These are phyloP conservation scores for Entelexis sorbosivorans DNA, from an alignment of 1,139 yeast species.

Conservation along the genomic window DNA sequence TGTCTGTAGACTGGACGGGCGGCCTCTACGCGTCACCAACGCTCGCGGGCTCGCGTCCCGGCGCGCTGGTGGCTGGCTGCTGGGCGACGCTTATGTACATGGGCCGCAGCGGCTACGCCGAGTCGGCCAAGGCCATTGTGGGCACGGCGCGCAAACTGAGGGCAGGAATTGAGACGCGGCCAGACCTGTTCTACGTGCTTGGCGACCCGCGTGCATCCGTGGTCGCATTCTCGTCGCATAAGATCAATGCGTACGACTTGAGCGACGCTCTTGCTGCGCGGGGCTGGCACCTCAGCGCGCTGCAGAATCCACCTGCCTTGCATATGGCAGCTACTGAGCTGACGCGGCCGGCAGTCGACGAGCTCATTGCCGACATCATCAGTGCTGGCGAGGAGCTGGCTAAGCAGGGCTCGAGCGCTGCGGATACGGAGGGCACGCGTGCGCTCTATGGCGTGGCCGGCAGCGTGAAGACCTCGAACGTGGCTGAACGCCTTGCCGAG, in stretches of 20 bases:
- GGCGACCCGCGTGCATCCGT: conserved; percentile 86
- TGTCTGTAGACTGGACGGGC: conserved; percentile 80
- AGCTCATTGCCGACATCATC: conserved; percentile 48
- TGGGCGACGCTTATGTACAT: conserved; percentile 83
- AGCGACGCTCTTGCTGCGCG: conserved; percentile 54
- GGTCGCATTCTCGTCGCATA: conserved; percentile 54
- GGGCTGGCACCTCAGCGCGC: conserved; percentile 86
- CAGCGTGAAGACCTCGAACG: conserved; percentile 67
- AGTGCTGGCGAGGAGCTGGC: conserved; percentile 39
- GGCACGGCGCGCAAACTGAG: conserved; percentile 51
- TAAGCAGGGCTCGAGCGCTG: conserved; percentile 26
- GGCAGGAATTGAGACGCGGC: conserved; percentile 34
- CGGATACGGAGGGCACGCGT: conserved; percentile 45
- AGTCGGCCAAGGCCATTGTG: conserved; percentile 58
- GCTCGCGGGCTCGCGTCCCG: conserved; percentile 92
- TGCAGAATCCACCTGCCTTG: conserved; percentile 82
- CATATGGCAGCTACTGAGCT: conserved; percentile 80
- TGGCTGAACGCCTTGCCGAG: conserved; percentile 69
- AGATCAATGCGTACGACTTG: conserved; percentile 58
- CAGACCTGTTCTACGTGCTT: conserved; percentile 41
- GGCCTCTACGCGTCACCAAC: conserved; percentile 96
- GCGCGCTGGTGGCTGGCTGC: conserved; percentile 92
- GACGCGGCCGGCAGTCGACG: conserved; percentile 52
- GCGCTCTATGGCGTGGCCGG: conserved; percentile 95
- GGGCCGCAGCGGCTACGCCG: conserved; percentile 68